phyloP scores from a whole-genome alignment of 345 rosid genomes.

The Crucihimalaya himalaica region DNA sequence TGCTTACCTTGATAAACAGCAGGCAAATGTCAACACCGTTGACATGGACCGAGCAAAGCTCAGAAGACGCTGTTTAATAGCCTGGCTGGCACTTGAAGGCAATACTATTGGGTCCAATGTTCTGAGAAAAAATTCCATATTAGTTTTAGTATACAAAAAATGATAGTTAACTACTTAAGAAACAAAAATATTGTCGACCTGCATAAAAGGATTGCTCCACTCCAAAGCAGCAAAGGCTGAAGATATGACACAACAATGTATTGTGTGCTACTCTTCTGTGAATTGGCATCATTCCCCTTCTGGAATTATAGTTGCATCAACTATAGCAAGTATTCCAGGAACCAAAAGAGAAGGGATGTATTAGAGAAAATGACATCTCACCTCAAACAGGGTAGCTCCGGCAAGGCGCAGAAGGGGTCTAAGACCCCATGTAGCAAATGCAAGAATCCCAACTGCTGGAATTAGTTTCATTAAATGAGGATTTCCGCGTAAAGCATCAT shows the following conservation, averaged over 20 bases:
- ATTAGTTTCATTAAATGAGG: slow-evolving; percentile 55
- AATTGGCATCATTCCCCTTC: slow-evolving; percentile 67
- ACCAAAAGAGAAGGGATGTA: slow-evolving; percentile 12
- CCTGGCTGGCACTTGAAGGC: slow-evolving; percentile 77
- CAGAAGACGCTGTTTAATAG: slow-evolving; percentile 79
- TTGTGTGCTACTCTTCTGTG: slow-evolving; percentile 63
- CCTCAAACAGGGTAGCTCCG: slow-evolving; percentile 59
- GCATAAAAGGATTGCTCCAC: slow-evolving; percentile 80
- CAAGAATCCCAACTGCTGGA: slow-evolving; percentile 71
- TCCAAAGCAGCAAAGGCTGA: slow-evolving; percentile 89
- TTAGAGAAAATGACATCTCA: slow-evolving; percentile 34
- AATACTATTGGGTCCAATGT: slow-evolving; percentile 76
- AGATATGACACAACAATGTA: slow-evolving; percentile 66
- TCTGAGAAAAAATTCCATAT: slow-evolving; percentile 47
- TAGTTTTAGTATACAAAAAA: slow-evolving; percentile 25
- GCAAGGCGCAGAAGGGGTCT: slow-evolving; percentile 63
- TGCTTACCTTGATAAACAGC: slow-evolving; percentile 80
- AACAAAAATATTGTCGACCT: slow-evolving; percentile 46
- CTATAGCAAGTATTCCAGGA: slow-evolving; percentile 15
- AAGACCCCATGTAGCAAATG: slow-evolving; percentile 86
- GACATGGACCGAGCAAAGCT: slow-evolving; percentile 72
- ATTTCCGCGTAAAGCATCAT: slow-evolving; percentile 54
- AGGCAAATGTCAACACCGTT: slow-evolving; percentile 80
- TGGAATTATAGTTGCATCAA: slow-evolving; percentile 19
- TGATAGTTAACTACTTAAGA: background rate